Conservation (phyloP, 352 stramenopile species). For the Pythium sp. region DNA sequence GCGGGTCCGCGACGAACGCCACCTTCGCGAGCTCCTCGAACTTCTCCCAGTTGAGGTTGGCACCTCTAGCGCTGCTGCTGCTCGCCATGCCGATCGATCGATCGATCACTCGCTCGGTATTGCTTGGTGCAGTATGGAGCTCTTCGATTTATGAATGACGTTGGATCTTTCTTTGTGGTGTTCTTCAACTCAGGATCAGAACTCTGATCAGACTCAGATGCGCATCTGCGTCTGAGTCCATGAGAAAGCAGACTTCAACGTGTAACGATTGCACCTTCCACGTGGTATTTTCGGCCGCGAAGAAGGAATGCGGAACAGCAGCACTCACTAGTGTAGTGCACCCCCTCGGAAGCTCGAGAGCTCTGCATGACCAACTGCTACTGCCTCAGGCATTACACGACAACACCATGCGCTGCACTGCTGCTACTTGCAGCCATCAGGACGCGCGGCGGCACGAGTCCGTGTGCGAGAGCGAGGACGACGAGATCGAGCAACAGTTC, state of each 20-base stretch:
- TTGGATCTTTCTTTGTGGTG: neutral
- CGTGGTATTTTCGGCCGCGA: neutral
- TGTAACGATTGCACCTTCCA: neutral
- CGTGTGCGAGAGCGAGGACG: neutral
- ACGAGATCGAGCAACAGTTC: slow-evolving; percentile 41
- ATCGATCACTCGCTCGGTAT: neutral
- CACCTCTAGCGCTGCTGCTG: slow-evolving; percentile 9
- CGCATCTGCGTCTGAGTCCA: neutral
- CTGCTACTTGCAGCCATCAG: neutral
- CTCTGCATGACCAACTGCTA: neutral
- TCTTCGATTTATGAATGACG: neutral
- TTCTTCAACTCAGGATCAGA: neutral
- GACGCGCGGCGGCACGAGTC: neutral
- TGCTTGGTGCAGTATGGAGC: neutral
- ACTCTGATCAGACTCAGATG: neutral
- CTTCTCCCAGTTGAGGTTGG: slow-evolving; percentile 48
- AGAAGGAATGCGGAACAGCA: neutral
- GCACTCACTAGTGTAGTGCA: neutral
- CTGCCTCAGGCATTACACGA: neutral
- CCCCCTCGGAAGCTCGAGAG: neutral
- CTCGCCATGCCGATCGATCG: slow-evolving; percentile 1
- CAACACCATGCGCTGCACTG: neutral
- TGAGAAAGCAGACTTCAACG: neutral
- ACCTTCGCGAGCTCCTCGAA: slow-evolving; percentile 74
- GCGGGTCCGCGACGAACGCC: slow-evolving; percentile 48